A percentile compares a stretch with the other conserved stretches of the same genome.
Evolutionary conservation across 345 rosid genomes (phyloP).

Genomic region (Pugionium cornutum): DNA sequence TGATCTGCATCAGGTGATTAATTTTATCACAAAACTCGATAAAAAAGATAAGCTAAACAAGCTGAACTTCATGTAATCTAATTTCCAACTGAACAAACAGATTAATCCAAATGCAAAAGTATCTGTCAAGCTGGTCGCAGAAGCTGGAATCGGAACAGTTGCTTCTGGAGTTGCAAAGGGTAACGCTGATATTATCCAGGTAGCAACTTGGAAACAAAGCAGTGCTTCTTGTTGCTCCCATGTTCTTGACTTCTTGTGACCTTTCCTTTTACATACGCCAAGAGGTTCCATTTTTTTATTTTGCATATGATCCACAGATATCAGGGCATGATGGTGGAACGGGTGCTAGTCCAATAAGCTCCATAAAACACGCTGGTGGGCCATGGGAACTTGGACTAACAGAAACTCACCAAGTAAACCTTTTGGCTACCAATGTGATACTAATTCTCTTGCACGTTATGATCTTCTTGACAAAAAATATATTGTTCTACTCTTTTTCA

Average conservation of each 20-base stretch:
- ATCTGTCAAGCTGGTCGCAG: constrained; percentile 95
- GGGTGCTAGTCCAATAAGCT: constrained; percentile 98
- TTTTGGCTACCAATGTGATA: constrained; percentile 13
- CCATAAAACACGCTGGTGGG: constrained; percentile 99
- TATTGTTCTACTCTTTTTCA: constrained; percentile 39
- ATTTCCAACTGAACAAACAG: constrained; percentile 45
- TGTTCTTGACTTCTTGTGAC: background rate
- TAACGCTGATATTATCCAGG: constrained; percentile 97
- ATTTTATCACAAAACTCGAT: constrained; percentile 16
- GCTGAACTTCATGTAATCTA: background rate
- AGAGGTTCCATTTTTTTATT: constrained; percentile 12
- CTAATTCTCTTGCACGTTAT: background rate
- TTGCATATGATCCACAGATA: constrained; percentile 55
- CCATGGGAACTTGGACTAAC: constrained; percentile 99
- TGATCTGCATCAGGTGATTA: constrained; percentile 94
- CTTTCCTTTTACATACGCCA: background rate
- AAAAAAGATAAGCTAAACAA: constrained; percentile 5
- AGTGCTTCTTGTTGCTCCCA: background rate
- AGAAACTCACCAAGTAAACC: constrained; percentile 85
- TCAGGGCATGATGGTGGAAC: constrained; percentile 99
- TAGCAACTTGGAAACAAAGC: constrained; percentile 25
- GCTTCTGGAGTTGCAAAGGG: constrained; percentile 99
- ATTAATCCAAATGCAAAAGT: constrained; percentile 97
- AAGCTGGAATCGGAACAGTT: constrained; percentile 99
- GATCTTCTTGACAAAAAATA: constrained; percentile 3